Conservation (phyloP, 352 stramenopile genomes). For the Thalassiosira tumida region DNA sequence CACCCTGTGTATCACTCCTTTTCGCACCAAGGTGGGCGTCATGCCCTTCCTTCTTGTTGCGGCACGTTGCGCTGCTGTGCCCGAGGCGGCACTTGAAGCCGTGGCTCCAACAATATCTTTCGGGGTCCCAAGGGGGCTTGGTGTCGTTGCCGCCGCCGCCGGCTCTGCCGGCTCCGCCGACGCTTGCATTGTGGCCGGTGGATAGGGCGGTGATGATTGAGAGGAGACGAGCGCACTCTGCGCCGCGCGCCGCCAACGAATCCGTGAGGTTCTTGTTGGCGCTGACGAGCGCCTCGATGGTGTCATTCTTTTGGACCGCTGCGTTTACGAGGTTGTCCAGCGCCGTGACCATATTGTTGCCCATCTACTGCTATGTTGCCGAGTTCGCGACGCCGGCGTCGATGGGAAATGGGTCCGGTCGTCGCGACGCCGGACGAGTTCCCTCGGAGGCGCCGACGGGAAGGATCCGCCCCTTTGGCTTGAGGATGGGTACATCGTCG, state of each 20-base stretch:
- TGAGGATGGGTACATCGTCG: slow-evolving; percentile 92
- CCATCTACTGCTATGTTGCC: too few relatives aligned
- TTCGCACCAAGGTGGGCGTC: not conserved
- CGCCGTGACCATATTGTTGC: not conserved
- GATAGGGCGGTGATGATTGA: not conserved
- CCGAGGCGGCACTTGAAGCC: not conserved
- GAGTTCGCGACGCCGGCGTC: too few relatives aligned
- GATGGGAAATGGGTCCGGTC: too few relatives aligned
- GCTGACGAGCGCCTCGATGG: not conserved
- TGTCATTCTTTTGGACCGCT: slow-evolving; percentile 13
- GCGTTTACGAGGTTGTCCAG: slow-evolving; percentile 21
- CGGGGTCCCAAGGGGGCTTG: not conserved
- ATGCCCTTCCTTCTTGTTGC: not conserved
- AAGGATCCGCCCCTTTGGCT: slow-evolving; percentile 93
- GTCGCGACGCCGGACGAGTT: too few relatives aligned
- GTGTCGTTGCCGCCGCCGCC: not conserved
- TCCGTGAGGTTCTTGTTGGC: not conserved
- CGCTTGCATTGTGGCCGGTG: not conserved
- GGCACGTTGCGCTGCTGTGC: not conserved
- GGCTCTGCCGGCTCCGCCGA: not conserved
- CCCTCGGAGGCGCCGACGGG: too few relatives aligned
- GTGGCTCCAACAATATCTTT: not conserved
- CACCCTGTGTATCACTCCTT: not conserved
- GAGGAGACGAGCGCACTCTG: not conserved
- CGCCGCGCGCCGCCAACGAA: not conserved